These are phyloP conservation scores for Ogataea trehaloabstinens DNA, from an alignment of 805 yeast genomes.

Conservation along the genomic window DNA sequence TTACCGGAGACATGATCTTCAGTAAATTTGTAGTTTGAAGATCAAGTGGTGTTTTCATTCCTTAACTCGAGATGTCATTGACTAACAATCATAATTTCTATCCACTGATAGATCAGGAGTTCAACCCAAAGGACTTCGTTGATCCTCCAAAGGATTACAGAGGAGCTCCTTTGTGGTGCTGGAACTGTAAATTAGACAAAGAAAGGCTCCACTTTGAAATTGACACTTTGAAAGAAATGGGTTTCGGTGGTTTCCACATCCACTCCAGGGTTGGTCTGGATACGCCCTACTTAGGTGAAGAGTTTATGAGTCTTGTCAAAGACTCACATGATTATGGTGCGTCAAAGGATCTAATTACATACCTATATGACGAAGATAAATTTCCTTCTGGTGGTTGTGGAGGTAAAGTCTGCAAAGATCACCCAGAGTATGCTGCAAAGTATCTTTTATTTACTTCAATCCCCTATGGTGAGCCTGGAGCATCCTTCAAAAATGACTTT, in stretches of 20 bases:
- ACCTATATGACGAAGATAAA: conserved; percentile 10
- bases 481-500: background rate
- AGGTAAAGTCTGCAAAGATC: conserved; percentile 7
- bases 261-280: conserved; percentile 10
- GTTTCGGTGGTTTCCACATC: conserved; percentile 12
- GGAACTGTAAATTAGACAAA: conserved; percentile 5
- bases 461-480: conserved; percentile 5
- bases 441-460: conserved; percentile 8
- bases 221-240: conserved; percentile 7
- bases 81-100: background rate
- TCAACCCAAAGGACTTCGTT: background rate
- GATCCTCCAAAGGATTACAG: conserved; percentile 4
- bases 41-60: no score
- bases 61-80: background rate
- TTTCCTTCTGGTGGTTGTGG: conserved; percentile 14
- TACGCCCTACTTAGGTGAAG: conserved; percentile 9
- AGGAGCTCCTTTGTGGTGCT: conserved; percentile 6
- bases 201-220: conserved; percentile 3
- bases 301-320: conserved; percentile 8
- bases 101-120: background rate
- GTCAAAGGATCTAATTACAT: conserved; percentile 5
- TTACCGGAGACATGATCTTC: no score
- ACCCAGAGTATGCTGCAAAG: conserved; percentile 8
- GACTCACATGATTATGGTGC: conserved; percentile 8
- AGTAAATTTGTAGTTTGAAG: no score